These are phyloP conservation scores for Tuctoria greenei DNA, from an alignment of 176 grass and related monocot species.

Conservation along the genomic window DNA sequence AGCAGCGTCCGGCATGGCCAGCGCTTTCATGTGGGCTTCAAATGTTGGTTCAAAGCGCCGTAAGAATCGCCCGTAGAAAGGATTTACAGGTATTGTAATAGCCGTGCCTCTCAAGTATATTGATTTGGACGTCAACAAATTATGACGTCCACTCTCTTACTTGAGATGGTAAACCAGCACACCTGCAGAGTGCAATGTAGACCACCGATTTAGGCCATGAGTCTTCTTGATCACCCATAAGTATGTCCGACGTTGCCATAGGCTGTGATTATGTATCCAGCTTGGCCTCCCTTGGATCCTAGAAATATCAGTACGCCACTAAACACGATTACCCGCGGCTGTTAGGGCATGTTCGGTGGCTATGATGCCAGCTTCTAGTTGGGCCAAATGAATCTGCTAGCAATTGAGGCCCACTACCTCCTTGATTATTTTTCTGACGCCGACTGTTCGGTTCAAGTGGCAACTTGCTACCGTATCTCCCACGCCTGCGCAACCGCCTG, in stretches of 20 bases:
- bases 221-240: neutral
- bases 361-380: neutral
- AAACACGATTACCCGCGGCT: neutral
- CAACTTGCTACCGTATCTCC: neutral
- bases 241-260: neutral
- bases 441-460: neutral
- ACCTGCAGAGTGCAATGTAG: neutral
- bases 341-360: neutral
- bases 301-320: neutral
- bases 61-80: constrained; percentile 4
- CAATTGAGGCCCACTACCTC: neutral
- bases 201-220: constrained; percentile 6
- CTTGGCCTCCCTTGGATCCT: neutral
- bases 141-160: constrained; percentile 29
- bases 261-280: neutral
- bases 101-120: too few relatives aligned
- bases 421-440: neutral
- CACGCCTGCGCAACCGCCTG: neutral
- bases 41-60: constrained; percentile 27
- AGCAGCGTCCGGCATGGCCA: constrained; percentile 37
- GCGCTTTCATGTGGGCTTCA: constrained; percentile 50
- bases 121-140: too few relatives aligned
- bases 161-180: constrained; percentile 22
- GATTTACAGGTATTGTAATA: too few relatives aligned
- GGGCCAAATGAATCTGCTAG: neutral